Percentiles rank a stretch among this genome's conserved stretches.
Evolutionary conservation across 2,329 filamentous ascomycete species (phyloP).

Genomic region (Pyrenophora graminea): DNA sequence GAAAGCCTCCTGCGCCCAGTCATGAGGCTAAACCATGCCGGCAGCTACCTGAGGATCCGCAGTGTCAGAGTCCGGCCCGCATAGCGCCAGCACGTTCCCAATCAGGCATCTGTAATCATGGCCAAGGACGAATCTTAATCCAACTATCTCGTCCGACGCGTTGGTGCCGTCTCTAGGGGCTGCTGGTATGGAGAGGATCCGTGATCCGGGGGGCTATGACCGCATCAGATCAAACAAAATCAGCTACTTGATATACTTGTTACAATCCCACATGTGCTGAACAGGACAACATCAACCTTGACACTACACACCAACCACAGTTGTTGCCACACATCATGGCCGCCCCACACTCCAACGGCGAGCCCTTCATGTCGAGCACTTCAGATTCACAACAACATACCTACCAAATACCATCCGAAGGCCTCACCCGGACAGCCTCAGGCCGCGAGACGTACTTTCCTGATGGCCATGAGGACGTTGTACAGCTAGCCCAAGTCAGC

Average conservation of each 20-base stretch:
- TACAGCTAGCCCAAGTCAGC: constrained; percentile 12
- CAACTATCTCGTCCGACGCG: constrained; percentile 1
- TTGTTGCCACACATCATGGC: constrained; percentile 17
- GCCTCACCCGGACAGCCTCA: constrained; percentile 28
- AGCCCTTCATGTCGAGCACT: constrained; percentile 8
- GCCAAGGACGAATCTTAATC: neutral
- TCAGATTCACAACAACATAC: constrained; percentile 2
- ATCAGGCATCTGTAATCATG: neutral
- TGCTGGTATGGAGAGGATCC: constrained; percentile 3
- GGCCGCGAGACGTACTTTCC: constrained; percentile 37
- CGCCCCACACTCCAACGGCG: constrained; percentile 14
- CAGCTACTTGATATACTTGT: constrained; percentile 3
- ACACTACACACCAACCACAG: constrained; percentile 6
- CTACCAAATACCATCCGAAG: constrained; percentile 2
- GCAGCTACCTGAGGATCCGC: neutral
- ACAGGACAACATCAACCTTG: neutral
- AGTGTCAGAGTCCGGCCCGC: neutral
- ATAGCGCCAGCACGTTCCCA: neutral
- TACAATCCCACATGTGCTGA: neutral
- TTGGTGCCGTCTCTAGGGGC: neutral
- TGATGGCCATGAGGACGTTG: constrained; percentile 31
- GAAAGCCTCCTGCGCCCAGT: neutral
- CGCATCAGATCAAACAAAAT: neutral
- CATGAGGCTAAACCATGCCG: neutral
- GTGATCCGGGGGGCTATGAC: constrained; percentile 8